These are phyloP conservation scores for Phytopythium sindhum DNA, from an alignment of 352 stramenopile genomes.

Conservation along the genomic window DNA sequence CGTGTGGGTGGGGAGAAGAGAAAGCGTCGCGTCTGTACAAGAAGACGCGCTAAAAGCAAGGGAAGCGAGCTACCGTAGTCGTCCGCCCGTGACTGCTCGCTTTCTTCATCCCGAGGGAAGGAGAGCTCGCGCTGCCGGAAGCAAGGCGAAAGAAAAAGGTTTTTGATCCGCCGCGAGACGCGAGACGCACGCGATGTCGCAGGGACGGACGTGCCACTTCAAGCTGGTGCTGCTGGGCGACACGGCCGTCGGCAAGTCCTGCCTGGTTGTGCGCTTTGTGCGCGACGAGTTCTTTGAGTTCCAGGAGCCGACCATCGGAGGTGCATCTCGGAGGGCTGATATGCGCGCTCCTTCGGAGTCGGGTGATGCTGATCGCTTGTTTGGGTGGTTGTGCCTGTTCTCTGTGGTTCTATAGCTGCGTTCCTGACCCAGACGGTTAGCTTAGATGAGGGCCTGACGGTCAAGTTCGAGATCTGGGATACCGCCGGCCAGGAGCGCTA, in stretches of 20 bases:
- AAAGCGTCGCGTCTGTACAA: slow-evolving; percentile 1
- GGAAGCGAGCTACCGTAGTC: background rate
- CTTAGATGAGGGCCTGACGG: slow-evolving; percentile 95
- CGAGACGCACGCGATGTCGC: slow-evolving; percentile 43
- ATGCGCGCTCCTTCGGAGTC: background rate
- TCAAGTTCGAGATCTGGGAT: slow-evolving; percentile 99
- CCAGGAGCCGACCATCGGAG: slow-evolving; percentile 96
- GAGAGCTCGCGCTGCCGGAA: background rate
- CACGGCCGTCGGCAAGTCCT: slow-evolving; percentile 99
- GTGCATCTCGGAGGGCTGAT: slow-evolving; percentile 25
- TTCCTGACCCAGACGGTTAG: slow-evolving; percentile 99
- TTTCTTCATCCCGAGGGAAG: background rate
- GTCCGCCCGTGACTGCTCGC: background rate
- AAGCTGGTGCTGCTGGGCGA: slow-evolving; percentile 99
- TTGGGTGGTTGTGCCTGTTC: background rate
- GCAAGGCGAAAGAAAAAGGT: background rate
- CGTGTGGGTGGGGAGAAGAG: slow-evolving; percentile 3
- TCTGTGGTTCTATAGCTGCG: slow-evolving; percentile 50
- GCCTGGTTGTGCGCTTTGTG: slow-evolving; percentile 99
- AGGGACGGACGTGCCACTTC: slow-evolving; percentile 93
- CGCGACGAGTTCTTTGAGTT: slow-evolving; percentile 99
- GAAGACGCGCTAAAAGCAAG: background rate
- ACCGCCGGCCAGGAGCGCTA: slow-evolving; percentile 97
- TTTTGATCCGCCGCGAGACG: background rate
- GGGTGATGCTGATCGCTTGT: background rate